Conservation (phyloP, 371 early-diverging fungal species). For the Mucor irregularis region DNA sequence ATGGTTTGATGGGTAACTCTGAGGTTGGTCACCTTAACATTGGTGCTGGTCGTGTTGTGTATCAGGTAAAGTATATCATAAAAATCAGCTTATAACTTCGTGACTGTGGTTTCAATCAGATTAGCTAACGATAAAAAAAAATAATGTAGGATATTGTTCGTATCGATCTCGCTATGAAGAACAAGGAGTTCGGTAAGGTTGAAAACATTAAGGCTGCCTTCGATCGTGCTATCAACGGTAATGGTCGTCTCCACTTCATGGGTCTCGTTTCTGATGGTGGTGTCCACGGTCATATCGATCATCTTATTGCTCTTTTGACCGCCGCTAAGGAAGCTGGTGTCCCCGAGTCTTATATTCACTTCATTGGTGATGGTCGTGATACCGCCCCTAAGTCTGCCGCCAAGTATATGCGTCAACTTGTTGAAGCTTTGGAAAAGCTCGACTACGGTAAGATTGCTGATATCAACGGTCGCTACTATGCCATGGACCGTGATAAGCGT, state of each 20-base stretch:
- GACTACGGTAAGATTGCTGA: constrained; percentile 91
- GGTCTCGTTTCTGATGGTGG: constrained; percentile 99
- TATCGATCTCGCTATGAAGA: constrained; percentile 88
- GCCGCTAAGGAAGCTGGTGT: constrained; percentile 85
- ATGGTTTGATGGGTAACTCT: constrained; percentile 99
- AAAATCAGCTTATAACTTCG: neutral
- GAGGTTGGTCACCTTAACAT: constrained; percentile 99
- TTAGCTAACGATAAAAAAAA: neutral
- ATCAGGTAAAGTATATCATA: constrained; percentile 70
- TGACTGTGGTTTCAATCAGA: constrained; percentile 5
- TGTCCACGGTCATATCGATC: constrained; percentile 98
- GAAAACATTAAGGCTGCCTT: constrained; percentile 83
- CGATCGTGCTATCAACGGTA: constrained; percentile 80
- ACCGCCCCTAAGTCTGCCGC: constrained; percentile 90
- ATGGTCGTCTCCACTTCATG: constrained; percentile 93
- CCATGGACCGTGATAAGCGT: constrained; percentile 99
- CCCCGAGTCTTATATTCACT: constrained; percentile 93
- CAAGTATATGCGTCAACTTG: constrained; percentile 74
- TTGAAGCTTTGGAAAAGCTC: constrained; percentile 62
- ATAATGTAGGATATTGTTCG: constrained; percentile 89
- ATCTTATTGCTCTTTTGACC: constrained; percentile 83
- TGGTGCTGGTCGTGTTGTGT: constrained; percentile 98
- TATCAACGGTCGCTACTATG: constrained; percentile 97
- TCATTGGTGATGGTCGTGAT: constrained; percentile 99
- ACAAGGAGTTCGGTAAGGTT: constrained; percentile 74